phyloP scores from a whole-genome alignment of 768 basidiomycete genomes.

The Cytidiella melzeri region DNA sequence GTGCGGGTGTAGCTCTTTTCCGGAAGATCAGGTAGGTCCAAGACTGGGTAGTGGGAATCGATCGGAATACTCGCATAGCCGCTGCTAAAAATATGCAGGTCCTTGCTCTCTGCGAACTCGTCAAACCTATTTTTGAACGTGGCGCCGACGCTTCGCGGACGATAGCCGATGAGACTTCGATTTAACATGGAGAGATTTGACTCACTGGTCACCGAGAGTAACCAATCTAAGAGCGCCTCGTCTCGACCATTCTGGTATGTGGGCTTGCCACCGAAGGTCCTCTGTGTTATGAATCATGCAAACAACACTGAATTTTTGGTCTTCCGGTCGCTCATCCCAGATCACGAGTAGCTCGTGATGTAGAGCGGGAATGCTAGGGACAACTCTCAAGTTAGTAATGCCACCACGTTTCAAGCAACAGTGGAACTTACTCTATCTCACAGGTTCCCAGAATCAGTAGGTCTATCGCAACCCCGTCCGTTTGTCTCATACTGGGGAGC shows the following conservation, averaged over 20 bases:
- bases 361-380: conserved; percentile 19
- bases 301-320: conserved; percentile 36
- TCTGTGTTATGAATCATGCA: conserved; percentile 36
- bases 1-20: conserved; percentile 16
- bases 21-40: conserved; percentile 26
- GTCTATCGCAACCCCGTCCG: conserved; percentile 25
- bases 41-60: conserved; percentile 31
- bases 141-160: conserved; percentile 23
- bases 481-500: conserved; percentile 20
- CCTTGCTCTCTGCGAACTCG: conserved; percentile 26
- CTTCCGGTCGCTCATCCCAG: conserved; percentile 31
- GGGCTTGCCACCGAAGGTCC: conserved; percentile 25
- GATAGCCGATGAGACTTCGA: too few species aligned
- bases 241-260: conserved; percentile 32
- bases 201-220: conserved; percentile 36
- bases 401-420: not conserved
- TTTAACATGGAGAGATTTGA: too few species aligned
- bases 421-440: conserved; percentile 33
- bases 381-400: not conserved
- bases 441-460: conserved; percentile 39
- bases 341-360: conserved; percentile 25
- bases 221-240: conserved; percentile 32
- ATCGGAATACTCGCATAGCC: conserved; percentile 32
- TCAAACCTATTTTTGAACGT: conserved; percentile 27
- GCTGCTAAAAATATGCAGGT: conserved; percentile 23